Conservation (phyloP, 2,329 filamentous ascomycete species). For the Coccinonectria pachysandricola region DNA sequence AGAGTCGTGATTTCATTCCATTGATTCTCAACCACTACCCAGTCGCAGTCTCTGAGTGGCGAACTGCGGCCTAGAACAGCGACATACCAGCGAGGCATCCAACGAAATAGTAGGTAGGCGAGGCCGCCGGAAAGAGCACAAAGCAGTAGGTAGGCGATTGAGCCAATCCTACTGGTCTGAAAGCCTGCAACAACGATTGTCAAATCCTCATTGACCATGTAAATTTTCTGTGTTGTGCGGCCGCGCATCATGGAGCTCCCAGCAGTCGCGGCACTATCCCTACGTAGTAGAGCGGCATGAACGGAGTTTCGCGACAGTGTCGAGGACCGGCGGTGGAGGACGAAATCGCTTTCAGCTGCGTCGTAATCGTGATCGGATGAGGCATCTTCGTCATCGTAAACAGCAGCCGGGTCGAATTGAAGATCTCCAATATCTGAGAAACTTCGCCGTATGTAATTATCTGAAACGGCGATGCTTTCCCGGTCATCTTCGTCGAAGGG, state of each 20-base stretch:
- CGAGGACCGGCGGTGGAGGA: constrained; percentile 52
- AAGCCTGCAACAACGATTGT: constrained; percentile 93
- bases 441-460: constrained; percentile 20
- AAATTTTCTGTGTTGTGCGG: constrained; percentile 76
- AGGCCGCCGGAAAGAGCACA: constrained; percentile 67
- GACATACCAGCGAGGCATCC: constrained; percentile 83
- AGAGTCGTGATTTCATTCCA: constrained; percentile 89
- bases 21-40: constrained; percentile 96
- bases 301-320: constrained; percentile 45
- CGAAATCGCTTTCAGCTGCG: constrained; percentile 34
- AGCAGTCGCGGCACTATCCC: constrained; percentile 60
- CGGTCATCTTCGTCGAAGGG: constrained; percentile 22
- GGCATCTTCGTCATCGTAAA: constrained; percentile 30
- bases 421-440: constrained; percentile 30
- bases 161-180: constrained; percentile 62
- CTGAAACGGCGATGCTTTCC: constrained; percentile 11
- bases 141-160: constrained; percentile 55
- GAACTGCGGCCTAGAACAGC: constrained; percentile 59
- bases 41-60: constrained; percentile 65
- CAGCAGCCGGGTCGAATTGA: constrained; percentile 28
- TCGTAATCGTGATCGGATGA: constrained; percentile 31
- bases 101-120: constrained; percentile 75
- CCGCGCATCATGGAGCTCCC: constrained; percentile 52
- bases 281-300: constrained; percentile 57
- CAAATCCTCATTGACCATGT: constrained; percentile 86